Base-by-base conservation (phyloP, 371 early-diverging fungal genomes). In the Mucor lusitanicus region DNA sequence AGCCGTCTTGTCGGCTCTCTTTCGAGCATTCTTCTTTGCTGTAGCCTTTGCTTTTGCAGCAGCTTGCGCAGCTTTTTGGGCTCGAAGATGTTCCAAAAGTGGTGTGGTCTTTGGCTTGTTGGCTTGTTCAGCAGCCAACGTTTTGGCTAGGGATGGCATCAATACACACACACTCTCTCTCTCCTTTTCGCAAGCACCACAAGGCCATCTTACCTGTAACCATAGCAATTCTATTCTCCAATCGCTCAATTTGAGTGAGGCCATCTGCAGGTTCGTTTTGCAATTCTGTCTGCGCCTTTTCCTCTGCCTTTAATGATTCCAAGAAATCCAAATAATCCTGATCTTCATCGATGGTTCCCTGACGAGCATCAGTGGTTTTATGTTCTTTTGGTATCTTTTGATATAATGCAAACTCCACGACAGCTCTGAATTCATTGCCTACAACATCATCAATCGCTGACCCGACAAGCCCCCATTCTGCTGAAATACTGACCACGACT, bases 351-450 rank as follows among this genome's bases (percentile, higher is more conserved):
- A 95, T 89, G 0, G 94, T 92, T 33, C 90, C 92, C 71, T 89
- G 86, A 46, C 90, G 80, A n/a, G 87, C 62, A 71, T 95, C 92
- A 0, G 73, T 65, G 57, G 88, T 85, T 67, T 86, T 87, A 64
- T 79, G 84, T 30, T 85, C 87, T 64, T 86, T 90, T 17, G 93
- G 92, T 23, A 86, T 68, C 68, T 87, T 86, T 74, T 93, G 94
- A 68, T 86, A 95, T 15, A 91, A 90, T 5, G 94, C 92, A 74
- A 93, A 89, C 64, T 95, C 95, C 0, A 95, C 93, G 8, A 86
- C 82, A 1, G 92, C 93, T 40, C 89, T 73, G 56, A 81, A 82
- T 69, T 93, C 92, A 61, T 76, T 87, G 32, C 93, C 92, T 87
- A 39, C 46, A 56, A 8, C n/a, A n/a, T n/a, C n/a, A 42, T 17